phyloP scores from a whole-genome alignment of 2,329 filamentous ascomycete species.

The Albifimbria verrucaria region DNA sequence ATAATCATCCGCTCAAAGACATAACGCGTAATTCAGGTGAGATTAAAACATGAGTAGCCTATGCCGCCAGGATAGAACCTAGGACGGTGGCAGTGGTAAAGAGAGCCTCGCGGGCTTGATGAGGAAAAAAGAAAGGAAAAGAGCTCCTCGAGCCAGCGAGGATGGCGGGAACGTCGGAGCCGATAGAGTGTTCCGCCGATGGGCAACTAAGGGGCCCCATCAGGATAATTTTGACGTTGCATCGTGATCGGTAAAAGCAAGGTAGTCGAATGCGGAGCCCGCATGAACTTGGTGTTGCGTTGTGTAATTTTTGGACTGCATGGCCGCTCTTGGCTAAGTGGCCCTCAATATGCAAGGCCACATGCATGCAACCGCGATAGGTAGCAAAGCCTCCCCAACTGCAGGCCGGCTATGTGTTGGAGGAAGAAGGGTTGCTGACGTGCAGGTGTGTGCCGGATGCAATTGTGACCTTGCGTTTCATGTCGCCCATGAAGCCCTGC shows the following conservation, averaged over 20 bases:
- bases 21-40: not conserved
- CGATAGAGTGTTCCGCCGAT: not conserved
- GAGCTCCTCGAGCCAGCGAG: not conserved
- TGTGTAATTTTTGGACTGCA: not conserved
- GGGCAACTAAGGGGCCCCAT: not conserved
- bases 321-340: not conserved
- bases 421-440: not conserved
- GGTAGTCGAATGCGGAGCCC: not conserved
- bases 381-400: no score
- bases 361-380: not conserved
- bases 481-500: not conserved
- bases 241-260: not conserved
- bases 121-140: not conserved
- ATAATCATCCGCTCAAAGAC: not conserved
- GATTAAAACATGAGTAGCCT: not conserved
- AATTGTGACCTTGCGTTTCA: not conserved
- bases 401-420: not conserved
- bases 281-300: not conserved
- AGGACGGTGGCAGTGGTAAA: no score
- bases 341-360: not conserved
- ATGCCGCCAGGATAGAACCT: not conserved
- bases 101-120: not conserved
- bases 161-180: not conserved
- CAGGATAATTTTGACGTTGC: not conserved
- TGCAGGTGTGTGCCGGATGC: not conserved